Evolutionary conservation across 345 rosid genomes (phyloP).

Genomic region (Eucalyptus sp.): DNA sequence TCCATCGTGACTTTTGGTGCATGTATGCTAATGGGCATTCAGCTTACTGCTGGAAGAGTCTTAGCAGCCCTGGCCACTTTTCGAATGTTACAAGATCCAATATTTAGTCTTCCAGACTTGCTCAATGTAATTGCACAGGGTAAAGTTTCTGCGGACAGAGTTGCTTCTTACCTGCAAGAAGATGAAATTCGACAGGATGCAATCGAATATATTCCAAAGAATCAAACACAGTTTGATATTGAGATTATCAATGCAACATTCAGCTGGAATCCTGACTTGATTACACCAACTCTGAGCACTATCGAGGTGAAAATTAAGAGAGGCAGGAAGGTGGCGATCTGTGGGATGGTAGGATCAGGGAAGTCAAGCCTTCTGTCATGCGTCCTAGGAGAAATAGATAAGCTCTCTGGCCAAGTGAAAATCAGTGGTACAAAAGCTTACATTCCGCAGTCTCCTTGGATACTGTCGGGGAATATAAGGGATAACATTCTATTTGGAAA

Average conservation of each 20-base stretch:
- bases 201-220: slow-evolving; percentile 30
- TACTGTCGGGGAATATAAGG: slow-evolving; percentile 69
- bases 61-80: slow-evolving; percentile 84
- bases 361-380: slow-evolving; percentile 82
- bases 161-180: slow-evolving; percentile 66
- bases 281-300: slow-evolving; percentile 39
- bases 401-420: slow-evolving; percentile 54
- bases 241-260: slow-evolving; percentile 58
- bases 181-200: slow-evolving; percentile 62
- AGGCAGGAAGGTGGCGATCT: slow-evolving; percentile 88
- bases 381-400: slow-evolving; percentile 72
- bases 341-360: slow-evolving; percentile 87
- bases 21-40: slow-evolving; percentile 51
- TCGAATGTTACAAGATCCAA: slow-evolving; percentile 85
- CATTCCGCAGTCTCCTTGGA: slow-evolving; percentile 89
- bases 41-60: slow-evolving; percentile 81
- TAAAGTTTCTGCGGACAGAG: slow-evolving; percentile 79
- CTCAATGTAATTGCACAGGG: slow-evolving; percentile 64
- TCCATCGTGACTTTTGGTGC: slow-evolving; percentile 68
- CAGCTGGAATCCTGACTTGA: slow-evolving; percentile 57
- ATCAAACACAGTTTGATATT: slow-evolving; percentile 28
- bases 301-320: slow-evolving; percentile 49
- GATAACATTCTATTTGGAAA: slow-evolving; percentile 84
- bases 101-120: slow-evolving; percentile 76
- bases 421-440: slow-evolving; percentile 80